Evolutionary conservation across 148 eudicot species (phyloP), one percentile per base, ranked within the genome.

Genomic region (Dysphania ambrosioides): DNA sequence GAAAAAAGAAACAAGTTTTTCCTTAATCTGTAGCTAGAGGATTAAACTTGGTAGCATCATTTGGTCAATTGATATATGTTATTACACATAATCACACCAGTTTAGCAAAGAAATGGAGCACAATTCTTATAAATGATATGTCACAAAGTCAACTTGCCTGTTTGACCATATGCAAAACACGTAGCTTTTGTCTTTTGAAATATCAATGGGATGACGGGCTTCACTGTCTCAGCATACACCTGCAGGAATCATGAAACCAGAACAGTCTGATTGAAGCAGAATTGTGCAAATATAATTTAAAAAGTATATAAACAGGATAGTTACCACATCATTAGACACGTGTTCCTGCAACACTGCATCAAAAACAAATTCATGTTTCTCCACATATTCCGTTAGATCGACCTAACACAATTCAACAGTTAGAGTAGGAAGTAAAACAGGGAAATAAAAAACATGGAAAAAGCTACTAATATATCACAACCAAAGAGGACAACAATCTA

Each of bases 91-190:
- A n/a, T n/a, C n/a, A n/a, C n/a, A n/a, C n/a, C n/a, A n/a, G n/a
- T n/a, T 36, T 38, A 1, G 23, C 7, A 34, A 40, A 30, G 9
- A 3, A 32, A 64, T 29, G 62, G 19, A 16, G 42, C 40, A 10
- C 1, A 2, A 16, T 73, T 41, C 36, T 29, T 41, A 21, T 19
- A 41, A 32, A 15, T 1, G 27, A 32, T 15, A 35, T 13, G 3
- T 23, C 40, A 49, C 0, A 70, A 63, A 53, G 32, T 24, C 27
- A 34, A 77, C 86, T 66, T 86, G 73, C 97, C 97, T 86, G 97
- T 91, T 77, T 91, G 97, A 47, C 97, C 97, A 82, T 91, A 91
- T 13, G 97, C 97, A 85, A 91, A 91, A 82, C 97, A 91, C 23
- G 97, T 91, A 72, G 97, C 97, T 82, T 91, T 91, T 68, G 97